These are phyloP conservation scores for Cystofilobasidium macerans DNA, from an alignment of 768 basidiomycete species.

Conservation along the genomic window DNA sequence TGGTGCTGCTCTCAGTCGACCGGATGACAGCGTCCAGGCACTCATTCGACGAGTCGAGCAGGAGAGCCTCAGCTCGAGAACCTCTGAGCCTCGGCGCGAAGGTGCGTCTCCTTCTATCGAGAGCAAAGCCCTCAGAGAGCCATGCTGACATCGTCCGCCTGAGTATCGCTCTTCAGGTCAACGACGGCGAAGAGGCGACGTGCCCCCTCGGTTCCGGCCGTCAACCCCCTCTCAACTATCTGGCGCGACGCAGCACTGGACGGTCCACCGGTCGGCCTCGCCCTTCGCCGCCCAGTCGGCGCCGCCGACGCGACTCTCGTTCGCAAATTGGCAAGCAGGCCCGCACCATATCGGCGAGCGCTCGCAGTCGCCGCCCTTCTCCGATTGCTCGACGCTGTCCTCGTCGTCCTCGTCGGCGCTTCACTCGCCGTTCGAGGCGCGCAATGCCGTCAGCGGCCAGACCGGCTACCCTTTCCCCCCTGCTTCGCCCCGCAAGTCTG, in stretches of 20 bases:
- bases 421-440: not conserved
- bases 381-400: not conserved
- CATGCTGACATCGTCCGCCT: not conserved
- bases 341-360: not conserved
- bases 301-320: not conserved
- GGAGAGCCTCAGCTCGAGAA: not conserved
- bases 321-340: not conserved
- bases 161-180: not conserved
- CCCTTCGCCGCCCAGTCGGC: not conserved
- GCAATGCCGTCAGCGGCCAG: not conserved
- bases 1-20: not conserved
- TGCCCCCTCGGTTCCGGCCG: not conserved
- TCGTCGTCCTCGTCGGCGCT: not conserved
- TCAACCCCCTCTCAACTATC: not conserved
- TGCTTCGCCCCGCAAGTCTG: not conserved
- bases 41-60: not conserved
- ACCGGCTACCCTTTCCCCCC: not conserved
- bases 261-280: not conserved
- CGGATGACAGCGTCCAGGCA: constrained; percentile 1
- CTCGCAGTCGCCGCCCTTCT: constrained; percentile 1
- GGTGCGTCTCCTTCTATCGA: not conserved
- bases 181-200: not conserved
- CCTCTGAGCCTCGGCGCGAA: not conserved
- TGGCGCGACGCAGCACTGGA: not conserved
- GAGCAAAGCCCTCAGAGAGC: not conserved